Base-by-base conservation (phyloP, 75 land plant species). In the Chamaecyparis obtusa region DNA sequence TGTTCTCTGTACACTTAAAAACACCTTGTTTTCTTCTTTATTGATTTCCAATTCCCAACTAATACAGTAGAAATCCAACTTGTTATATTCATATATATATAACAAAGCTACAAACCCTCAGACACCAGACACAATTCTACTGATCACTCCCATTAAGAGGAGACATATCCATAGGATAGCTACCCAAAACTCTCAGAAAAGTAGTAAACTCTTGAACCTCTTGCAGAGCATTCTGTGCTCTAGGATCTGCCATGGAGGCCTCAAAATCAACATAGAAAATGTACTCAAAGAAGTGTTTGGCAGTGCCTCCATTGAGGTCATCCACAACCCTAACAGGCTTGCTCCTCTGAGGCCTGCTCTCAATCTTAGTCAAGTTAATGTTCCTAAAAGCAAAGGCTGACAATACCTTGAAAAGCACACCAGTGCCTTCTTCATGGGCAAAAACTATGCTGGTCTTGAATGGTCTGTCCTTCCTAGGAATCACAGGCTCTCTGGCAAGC, bases 401-500 rank as follows among this genome's bases (percentile, higher is more conserved):
- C 35, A 91, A 78, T 14, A 87, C 92, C 89, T 90, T 91, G 92
- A 91, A 91, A 1, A 91, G 90, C 16, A 87, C 88, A 3, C 88
- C 90, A 16, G 93, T 85, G 0, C 86, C 92, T 54, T 92, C 92
- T 17, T 91, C 93, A 46, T 88, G 90, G 3, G 93, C 92, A 84
- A 92, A 92, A 16, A 92, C 93, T 37, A 92, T 92, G 87, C 93
- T 92, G 35, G 93, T 92, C 92, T 92, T 92, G 90, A 92, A 92
- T 30, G 88, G 89, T 21, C 92, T 60, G 67, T 92, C 93, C 3
- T 87, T 91, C 24, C 93, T 77, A 3, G 93, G 93, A 39, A 92
- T 91, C 39, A 92, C 85, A 57, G 93, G 92, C 88, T 91, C 92
- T n/a, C 93, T n/a, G 3, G 93, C 93, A 60, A 92, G 86, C 90